Evolutionary conservation across 2,329 filamentous ascomycete genomes (phyloP).

Genomic region (Penicillium brevicompactum): DNA sequence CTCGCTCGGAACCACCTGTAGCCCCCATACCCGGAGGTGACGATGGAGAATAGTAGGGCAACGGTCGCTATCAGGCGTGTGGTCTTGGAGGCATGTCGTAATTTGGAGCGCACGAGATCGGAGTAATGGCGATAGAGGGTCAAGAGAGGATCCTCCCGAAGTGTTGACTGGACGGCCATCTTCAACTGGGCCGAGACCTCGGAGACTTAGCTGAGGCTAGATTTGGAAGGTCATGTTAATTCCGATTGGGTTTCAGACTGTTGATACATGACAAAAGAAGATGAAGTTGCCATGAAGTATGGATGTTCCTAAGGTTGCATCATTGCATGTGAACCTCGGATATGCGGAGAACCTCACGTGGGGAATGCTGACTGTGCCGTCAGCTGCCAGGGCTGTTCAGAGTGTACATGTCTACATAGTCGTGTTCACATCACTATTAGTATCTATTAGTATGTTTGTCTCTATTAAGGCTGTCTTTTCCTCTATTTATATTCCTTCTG

Average conservation of each 20-base stretch:
- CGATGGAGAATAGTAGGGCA: conserved; percentile 73
- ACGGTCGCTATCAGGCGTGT: conserved; percentile 76
- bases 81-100: conserved; percentile 68
- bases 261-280: conserved; percentile 2
- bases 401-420: too few relatives aligned
- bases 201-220: background rate
- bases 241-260: background rate
- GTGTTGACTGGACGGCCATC: conserved; percentile 88
- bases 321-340: conserved; percentile 33
- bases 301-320: conserved; percentile 12
- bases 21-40: conserved; percentile 77
- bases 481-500: too few relatives aligned
- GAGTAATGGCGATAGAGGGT: conserved; percentile 59
- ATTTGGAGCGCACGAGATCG: conserved; percentile 49
- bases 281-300: background rate
- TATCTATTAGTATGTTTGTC: too few relatives aligned
- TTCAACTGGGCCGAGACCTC: conserved; percentile 12
- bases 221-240: conserved; percentile 3
- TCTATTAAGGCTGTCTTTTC: too few relatives aligned
- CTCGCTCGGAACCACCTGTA: conserved; percentile 74
- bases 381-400: background rate
- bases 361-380: conserved; percentile 16
- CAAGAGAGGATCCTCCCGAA: conserved; percentile 71
- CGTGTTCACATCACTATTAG: too few relatives aligned
- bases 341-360: conserved; percentile 26